phyloP scores from a whole-genome alignment of 108 stramenopile species.

The Phaeodactylum tricornutum region DNA sequence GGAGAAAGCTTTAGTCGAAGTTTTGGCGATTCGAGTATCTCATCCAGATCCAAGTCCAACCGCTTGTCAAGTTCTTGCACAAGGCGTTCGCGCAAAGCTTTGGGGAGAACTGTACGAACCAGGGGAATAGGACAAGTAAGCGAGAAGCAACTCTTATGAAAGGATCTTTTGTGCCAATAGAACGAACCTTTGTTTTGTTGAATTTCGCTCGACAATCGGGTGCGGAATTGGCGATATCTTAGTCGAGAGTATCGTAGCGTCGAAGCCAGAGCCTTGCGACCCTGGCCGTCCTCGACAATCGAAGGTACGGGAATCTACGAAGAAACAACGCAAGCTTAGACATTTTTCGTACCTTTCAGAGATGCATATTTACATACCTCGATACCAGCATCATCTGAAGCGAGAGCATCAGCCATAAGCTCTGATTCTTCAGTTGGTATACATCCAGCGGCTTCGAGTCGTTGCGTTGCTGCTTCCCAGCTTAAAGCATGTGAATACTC shows the following conservation, averaged over 20 bases:
- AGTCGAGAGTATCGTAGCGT: conserved; percentile 38
- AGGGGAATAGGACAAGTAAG: not conserved
- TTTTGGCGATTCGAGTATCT: conserved; percentile 57
- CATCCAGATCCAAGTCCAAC: conserved; percentile 74
- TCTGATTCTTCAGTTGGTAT: conserved; percentile 59
- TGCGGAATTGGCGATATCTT: conserved; percentile 55
- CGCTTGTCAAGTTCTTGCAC: conserved; percentile 63
- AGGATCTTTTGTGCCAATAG: not conserved
- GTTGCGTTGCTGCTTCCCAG: conserved; percentile 83
- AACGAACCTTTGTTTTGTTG: conserved; percentile 38
- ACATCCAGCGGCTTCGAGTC: conserved; percentile 54
- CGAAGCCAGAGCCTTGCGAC: conserved; percentile 31
- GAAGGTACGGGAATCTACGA: conserved; percentile 56
- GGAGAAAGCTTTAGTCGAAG: conserved; percentile 70
- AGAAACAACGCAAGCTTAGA: not conserved
- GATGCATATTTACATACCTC: conserved; percentile 29
- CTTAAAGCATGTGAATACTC: conserved; percentile 49
- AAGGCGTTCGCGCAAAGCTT: conserved; percentile 42
- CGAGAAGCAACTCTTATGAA: not conserved
- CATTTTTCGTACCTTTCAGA: not conserved
- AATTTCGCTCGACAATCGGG: conserved; percentile 58
- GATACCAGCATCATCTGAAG: conserved; percentile 44
- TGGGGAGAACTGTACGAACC: conserved; percentile 38
- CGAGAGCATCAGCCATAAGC: conserved; percentile 35
- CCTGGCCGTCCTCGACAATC: conserved; percentile 45